A percentile compares a stretch with the other conserved stretches of the same genome.
These are phyloP conservation scores for Artemisia annua DNA, from an alignment of 129 eudicot species.

Conservation along the genomic window DNA sequence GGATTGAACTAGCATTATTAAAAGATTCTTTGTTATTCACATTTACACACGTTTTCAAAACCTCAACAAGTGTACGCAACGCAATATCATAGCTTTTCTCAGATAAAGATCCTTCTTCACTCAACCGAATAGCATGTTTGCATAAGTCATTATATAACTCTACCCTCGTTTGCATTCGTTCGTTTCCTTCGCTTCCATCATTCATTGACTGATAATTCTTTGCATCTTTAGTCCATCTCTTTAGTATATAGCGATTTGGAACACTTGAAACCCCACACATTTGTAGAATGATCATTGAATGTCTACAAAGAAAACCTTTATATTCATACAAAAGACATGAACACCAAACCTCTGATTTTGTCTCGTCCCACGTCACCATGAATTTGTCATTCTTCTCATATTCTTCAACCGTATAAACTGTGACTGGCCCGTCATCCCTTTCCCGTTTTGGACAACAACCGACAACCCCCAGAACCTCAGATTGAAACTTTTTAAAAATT, in stretches of 20 bases:
- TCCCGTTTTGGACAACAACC: conserved; percentile 39
- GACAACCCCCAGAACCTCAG: conserved; percentile 36
- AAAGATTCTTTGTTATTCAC: conserved; percentile 35
- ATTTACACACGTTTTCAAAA: conserved; percentile 38
- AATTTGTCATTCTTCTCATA: conserved; percentile 25
- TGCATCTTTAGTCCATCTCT: conserved; percentile 47
- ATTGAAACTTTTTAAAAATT: conserved; percentile 39
- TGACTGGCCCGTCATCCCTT: conserved; percentile 25
- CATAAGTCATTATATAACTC: conserved; percentile 39
- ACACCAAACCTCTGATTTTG: conserved; percentile 39
- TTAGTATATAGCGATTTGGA: conserved; percentile 34
- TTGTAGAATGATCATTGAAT: conserved; percentile 35
- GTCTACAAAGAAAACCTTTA: conserved; percentile 38
- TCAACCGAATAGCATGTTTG: conserved; percentile 36
- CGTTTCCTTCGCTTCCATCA: conserved; percentile 20
- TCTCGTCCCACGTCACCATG: conserved; percentile 31
- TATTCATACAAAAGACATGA: conserved; percentile 44
- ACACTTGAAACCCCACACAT: conserved; percentile 22
- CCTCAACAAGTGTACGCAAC: conserved; percentile 36
- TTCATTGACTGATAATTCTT: conserved; percentile 17
- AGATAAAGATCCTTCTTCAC: conserved; percentile 42
- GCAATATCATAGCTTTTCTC: conserved; percentile 42
- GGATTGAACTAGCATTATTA: conserved; percentile 25
- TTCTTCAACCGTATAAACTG: conserved; percentile 22
- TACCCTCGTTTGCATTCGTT: conserved; percentile 29